Percentiles rank a stretch among this genome's conserved stretches.
Conservation (phyloP, 1,284 basidiomycete species). For the Malassezia brasiliensis region DNA sequence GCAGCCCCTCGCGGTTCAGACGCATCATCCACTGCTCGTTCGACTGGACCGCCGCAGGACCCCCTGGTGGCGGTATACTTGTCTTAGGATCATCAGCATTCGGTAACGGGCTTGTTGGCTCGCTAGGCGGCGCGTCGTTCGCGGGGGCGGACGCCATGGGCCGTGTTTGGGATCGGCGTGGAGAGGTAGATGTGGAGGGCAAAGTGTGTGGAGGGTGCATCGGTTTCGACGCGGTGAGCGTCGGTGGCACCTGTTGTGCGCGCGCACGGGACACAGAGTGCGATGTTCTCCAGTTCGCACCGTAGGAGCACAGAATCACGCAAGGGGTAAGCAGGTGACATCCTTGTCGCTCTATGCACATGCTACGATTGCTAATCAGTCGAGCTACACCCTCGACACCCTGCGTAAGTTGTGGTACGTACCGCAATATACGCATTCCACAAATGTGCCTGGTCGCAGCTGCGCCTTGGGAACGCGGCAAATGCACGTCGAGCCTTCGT, state of each 20-base stretch:
- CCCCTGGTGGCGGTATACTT: background rate
- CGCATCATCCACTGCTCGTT: slow-evolving; percentile 18
- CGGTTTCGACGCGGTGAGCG: too few relatives aligned
- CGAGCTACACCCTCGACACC: slow-evolving; percentile 36
- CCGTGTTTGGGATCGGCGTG: background rate
- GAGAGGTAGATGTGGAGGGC: background rate
- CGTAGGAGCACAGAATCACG: too few relatives aligned
- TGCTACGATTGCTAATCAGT: slow-evolving; percentile 20
- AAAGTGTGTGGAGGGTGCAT: background rate
- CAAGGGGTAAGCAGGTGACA: too few relatives aligned
- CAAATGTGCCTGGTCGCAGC: slow-evolving; percentile 79
- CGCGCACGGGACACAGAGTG: too few relatives aligned
- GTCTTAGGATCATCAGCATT: too few relatives aligned
- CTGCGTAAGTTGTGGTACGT: slow-evolving; percentile 48
- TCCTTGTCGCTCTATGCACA: too few relatives aligned
- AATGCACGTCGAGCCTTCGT: slow-evolving; percentile 96
- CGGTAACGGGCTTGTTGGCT: too few relatives aligned
- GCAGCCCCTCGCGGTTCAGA: slow-evolving; percentile 12
- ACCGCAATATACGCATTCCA: slow-evolving; percentile 96
- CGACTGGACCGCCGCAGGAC: slow-evolving; percentile 13
- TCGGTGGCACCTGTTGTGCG: too few relatives aligned
- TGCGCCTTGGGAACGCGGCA: slow-evolving; percentile 93
- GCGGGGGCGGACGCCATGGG: background rate
- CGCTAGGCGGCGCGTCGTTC: background rate
- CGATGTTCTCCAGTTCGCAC: too few relatives aligned